A percentile compares a stretch with the other conserved stretches of the same genome.
Evolutionary conservation across 805 yeast genomes (phyloP).

Genomic region (Lipomyces yamanashiensis): DNA sequence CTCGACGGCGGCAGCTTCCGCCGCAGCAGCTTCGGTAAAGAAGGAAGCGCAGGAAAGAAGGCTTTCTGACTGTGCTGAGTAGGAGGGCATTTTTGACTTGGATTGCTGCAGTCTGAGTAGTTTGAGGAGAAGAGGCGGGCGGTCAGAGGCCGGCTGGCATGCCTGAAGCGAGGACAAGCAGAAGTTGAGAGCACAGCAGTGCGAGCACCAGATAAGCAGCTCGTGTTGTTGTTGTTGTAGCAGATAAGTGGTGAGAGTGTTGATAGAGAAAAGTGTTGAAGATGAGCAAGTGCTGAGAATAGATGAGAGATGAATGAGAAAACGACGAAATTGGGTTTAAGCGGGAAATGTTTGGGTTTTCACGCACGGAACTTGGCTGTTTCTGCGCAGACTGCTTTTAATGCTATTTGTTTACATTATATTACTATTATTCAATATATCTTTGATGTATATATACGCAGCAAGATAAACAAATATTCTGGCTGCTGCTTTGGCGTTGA

Average conservation of each 20-base stretch:
- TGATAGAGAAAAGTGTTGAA: neutral
- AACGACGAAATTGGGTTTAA: neutral
- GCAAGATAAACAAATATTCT: no score
- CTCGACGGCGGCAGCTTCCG: neutral
- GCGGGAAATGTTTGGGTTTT: neutral
- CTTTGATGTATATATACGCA: no score
- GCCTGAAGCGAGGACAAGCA: neutral
- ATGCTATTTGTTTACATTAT: no score
- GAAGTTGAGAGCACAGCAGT: neutral
- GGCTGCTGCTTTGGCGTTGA: no score
- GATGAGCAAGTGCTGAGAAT: neutral
- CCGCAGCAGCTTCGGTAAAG: neutral
- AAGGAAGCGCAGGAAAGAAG: neutral
- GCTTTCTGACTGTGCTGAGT: neutral
- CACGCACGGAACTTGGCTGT: neutral
- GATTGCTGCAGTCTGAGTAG: no score
- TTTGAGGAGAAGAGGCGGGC: neutral
- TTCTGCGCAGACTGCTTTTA: no score
- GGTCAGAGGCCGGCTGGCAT: constrained; percentile 7
- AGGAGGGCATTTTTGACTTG: neutral
- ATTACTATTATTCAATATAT: no score
- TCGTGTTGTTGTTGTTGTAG: no score
- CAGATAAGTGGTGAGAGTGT: no score
- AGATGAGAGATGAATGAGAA: neutral
- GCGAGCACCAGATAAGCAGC: no score